Base-by-base conservation (phyloP, 768 basidiomycete species). In the Rhodotorula toruloides region DNA sequence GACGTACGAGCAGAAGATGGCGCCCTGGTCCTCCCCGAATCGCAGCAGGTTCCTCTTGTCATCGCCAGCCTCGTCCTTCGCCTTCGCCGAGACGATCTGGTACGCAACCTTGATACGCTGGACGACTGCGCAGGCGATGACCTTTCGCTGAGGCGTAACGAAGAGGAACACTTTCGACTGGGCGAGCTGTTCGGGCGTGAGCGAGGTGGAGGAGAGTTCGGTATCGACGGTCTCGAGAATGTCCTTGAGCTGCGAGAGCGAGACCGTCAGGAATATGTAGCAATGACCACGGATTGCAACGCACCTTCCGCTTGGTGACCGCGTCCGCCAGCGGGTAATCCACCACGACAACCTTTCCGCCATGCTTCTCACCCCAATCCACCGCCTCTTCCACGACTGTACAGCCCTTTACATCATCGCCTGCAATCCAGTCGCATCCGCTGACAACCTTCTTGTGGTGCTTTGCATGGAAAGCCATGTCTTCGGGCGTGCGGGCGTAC, bases 1-100 rank as follows among this genome's bases (percentile, higher is more conserved):
- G 34, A 65, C 73, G 31, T 16, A 74, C 73, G 68, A 70, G 68
- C 73, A 74, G 34, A 72, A 71, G 19, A 74, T 53, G 14, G 71
- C 71, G 34, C 69, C 54, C 4, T 64, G 32, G 42, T 67, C 68
- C 34, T 70, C 73, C 17, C 65, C 73, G 32, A 72, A 72, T 9
- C 61, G 36, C 36, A 72, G 42, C 47, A 70, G 60, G 1, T 29
- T n/a, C 43, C 10, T 27, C 42, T 44, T 34, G n/a, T 13, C 40
- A 13, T 39, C 44, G 6, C 29, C 1, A 19, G 13, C 12, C 7
- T 40, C 44, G 19, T 48, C 65, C 34, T 50, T 13, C 60, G 36
- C 4, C 31, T n/a, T 36, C 42, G 32, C 31, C 55, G 54, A 39
- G 25, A 72, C 64, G 50, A 70, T 65, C 21, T 50, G 36, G 60